phyloP scores from a whole-genome alignment of 768 basidiomycete genomes.

The Epithele typhae region DNA sequence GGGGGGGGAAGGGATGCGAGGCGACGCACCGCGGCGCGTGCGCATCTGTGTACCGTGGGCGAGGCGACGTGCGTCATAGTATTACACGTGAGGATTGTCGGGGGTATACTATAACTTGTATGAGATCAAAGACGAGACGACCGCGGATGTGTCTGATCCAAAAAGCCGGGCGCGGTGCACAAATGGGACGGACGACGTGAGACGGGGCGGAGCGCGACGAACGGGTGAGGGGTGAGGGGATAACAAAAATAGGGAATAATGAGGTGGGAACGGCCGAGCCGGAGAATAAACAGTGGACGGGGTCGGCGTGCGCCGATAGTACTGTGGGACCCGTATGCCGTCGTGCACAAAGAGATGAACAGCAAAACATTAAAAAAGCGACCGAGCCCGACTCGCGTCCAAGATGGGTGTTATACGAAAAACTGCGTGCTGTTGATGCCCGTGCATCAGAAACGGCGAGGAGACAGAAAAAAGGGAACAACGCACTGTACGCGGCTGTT shows the following conservation, averaged over 20 bases:
- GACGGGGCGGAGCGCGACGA: constrained; percentile 5
- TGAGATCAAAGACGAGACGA: constrained; percentile 25
- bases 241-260: constrained; percentile 1
- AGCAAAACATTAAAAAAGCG: constrained; percentile 16
- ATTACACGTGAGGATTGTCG: constrained; percentile 35
- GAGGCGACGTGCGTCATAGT: constrained; percentile 30
- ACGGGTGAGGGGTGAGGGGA: not conserved
- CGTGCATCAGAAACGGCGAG: constrained; percentile 9
- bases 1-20: constrained; percentile 6
- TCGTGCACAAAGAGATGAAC: constrained; percentile 9
- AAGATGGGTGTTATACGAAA: constrained; percentile 66
- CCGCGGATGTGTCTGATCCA: constrained; percentile 31
- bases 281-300: constrained; percentile 9
- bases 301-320: constrained; percentile 5
- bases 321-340: constrained; percentile 17
- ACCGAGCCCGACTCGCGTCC: constrained; percentile 20
- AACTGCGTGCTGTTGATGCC: constrained; percentile 66
- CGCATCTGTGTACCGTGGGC: constrained; percentile 19
- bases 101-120: constrained; percentile 32
- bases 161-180: constrained; percentile 24
- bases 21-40: constrained; percentile 21
- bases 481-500: constrained; percentile 87
- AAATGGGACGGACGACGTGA: constrained; percentile 18
- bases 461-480: constrained; percentile 5
- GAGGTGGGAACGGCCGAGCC: constrained; percentile 6